Evolutionary conservation across 345 rosid genomes (phyloP).

Genomic region (Xanthoceras sorbifolium): DNA sequence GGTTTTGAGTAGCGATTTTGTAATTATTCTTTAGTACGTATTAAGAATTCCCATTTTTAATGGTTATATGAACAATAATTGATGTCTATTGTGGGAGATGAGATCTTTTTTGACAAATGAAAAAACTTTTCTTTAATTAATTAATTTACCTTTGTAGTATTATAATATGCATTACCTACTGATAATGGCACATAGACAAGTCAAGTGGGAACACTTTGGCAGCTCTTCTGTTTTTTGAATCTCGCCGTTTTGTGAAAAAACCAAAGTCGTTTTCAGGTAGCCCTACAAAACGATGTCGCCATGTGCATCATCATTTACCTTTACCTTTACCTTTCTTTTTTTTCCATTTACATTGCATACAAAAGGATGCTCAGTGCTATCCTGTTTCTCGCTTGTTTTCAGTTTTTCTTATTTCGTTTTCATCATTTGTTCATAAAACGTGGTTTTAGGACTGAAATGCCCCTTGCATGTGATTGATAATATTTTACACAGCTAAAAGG

Average conservation of each 20-base stretch:
- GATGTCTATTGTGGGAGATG: not conserved
- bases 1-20: too few species aligned
- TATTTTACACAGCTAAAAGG: constrained; percentile 61
- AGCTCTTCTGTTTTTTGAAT: constrained; percentile 14
- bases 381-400: too few species aligned
- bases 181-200: constrained; percentile 7
- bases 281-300: constrained; percentile 34
- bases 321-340: not conserved
- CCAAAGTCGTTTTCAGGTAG: constrained; percentile 34
- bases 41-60: too few species aligned
- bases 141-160: not conserved
- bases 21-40: too few species aligned
- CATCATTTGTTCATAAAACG: constrained; percentile 32
- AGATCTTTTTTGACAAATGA: not conserved
- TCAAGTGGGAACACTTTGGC: not conserved
- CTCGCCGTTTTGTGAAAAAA: constrained; percentile 29
- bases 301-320: constrained; percentile 19
- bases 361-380: constrained; percentile 23
- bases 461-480: not conserved
- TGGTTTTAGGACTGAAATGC: constrained; percentile 1
- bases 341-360: constrained; percentile 39
- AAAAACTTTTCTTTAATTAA: not conserved
- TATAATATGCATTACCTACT: not conserved
- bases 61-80: not conserved
- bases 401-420: constrained; percentile 20